Conservation (phyloP, 441 rosid genomes). For the Jatropha podagrica region DNA sequence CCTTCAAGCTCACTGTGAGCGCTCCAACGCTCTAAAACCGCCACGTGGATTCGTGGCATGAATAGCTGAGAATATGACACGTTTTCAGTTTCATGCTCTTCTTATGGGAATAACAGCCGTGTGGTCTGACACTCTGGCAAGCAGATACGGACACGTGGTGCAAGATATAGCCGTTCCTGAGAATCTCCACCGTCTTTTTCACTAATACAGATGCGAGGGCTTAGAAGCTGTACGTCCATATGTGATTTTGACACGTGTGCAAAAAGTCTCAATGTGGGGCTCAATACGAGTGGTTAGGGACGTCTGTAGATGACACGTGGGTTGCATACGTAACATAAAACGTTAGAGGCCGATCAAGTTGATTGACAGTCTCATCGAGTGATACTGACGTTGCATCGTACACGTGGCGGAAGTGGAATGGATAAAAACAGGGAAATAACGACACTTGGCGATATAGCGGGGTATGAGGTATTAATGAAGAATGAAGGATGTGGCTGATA, state of each 20-base stretch:
- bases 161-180: slow-evolving; percentile 19
- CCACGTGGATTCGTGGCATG: slow-evolving; percentile 27
- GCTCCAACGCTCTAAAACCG: background rate
- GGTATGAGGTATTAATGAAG: background rate
- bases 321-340: background rate
- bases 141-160: slow-evolving; percentile 25
- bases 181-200: slow-evolving; percentile 20
- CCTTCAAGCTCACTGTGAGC: background rate
- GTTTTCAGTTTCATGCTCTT: background rate
- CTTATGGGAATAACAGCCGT: background rate
- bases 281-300: background rate
- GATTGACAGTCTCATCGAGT: too few relatives aligned
- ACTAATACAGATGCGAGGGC: background rate
- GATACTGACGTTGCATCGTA: background rate
- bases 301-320: background rate
- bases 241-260: slow-evolving; percentile 1
- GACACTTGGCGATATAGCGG: background rate
- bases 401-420: slow-evolving; percentile 1
- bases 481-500: background rate
- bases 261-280: background rate
- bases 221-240: background rate
- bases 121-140: background rate
- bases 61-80: slow-evolving; percentile 15
- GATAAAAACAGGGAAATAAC: background rate
- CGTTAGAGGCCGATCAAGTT: too few relatives aligned